phyloP scores from a whole-genome alignment of 1,284 basidiomycete species.

The Leccinum colubrinum region DNA sequence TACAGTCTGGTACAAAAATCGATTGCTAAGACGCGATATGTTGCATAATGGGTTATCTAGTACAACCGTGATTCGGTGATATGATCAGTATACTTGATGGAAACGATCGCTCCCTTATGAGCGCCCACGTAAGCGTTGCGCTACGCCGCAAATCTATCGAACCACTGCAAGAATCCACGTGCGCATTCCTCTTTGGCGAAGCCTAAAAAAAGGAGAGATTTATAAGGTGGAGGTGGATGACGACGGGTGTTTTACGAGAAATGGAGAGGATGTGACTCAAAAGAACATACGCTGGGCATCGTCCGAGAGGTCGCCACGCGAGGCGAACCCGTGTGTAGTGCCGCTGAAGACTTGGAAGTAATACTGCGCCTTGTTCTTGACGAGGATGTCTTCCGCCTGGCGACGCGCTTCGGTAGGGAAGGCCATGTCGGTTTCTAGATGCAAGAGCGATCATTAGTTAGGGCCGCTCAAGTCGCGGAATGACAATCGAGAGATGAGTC shows the following conservation, averaged over 20 bases:
- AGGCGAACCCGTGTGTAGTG: constrained; percentile 31
- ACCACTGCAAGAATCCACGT: constrained; percentile 47
- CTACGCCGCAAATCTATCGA: constrained; percentile 39
- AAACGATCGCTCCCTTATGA: neutral
- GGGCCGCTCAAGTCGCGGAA: neutral
- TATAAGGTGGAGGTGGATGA: constrained; percentile 24
- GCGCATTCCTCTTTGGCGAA: constrained; percentile 64
- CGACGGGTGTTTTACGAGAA: constrained; percentile 9
- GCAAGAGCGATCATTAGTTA: neutral
- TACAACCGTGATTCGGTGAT: neutral
- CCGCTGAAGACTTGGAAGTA: constrained; percentile 36
- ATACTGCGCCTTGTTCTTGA: constrained; percentile 28
- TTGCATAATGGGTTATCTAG: neutral
- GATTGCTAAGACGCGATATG: neutral
- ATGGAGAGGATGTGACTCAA: neutral
- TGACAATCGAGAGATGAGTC: neutral
- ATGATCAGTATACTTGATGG: neutral
- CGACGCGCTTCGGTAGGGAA: constrained; percentile 29
- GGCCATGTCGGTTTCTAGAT: constrained; percentile 34
- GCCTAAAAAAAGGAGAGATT: constrained; percentile 32
- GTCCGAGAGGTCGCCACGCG: constrained; percentile 26
- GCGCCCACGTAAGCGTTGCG: neutral
- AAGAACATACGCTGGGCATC: constrained; percentile 27
- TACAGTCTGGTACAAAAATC: neutral
- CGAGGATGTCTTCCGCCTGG: constrained; percentile 32